Percentiles rank a stretch among this genome's conserved stretches.
Evolutionary conservation across 371 early-diverging fungal species (phyloP).

Genomic region (Apophysomyces sp.): DNA sequence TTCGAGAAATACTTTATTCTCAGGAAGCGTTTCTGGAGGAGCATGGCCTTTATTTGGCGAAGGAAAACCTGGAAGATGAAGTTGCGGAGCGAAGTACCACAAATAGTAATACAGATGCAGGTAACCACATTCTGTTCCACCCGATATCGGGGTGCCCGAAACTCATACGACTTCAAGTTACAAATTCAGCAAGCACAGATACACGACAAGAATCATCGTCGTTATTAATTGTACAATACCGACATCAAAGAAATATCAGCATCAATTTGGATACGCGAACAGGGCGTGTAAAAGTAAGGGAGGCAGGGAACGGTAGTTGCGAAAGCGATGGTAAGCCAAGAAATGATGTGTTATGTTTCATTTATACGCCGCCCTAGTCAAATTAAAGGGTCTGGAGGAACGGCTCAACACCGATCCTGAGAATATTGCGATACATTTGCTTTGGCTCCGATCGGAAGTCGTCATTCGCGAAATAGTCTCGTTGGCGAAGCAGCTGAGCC

Average conservation of each 20-base stretch:
- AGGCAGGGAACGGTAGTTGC: conserved; percentile 46
- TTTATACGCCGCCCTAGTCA: conserved; percentile 17
- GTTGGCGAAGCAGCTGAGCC: conserved; percentile 45
- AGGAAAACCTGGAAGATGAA: conserved; percentile 12
- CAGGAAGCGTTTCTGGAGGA: conserved; percentile 34
- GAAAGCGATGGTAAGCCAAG: conserved; percentile 54
- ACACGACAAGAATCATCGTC: conserved; percentile 1
- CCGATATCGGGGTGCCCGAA: not conserved
- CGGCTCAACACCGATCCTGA: conserved; percentile 41
- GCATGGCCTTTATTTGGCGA: conserved; percentile 29
- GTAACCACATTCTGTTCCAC: not conserved
- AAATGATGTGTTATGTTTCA: not conserved
- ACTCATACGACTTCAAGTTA: not conserved
- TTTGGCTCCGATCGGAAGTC: conserved; percentile 50
- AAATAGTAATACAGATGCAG: not conserved
- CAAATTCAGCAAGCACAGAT: not conserved
- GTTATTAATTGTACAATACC: conserved; percentile 48
- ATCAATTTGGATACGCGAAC: conserved; percentile 56
- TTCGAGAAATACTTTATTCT: conserved; percentile 35
- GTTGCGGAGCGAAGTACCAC: not conserved
- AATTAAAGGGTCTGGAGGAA: conserved; percentile 40
- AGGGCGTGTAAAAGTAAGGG: conserved; percentile 53
- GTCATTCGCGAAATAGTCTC: conserved; percentile 50
- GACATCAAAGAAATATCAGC: conserved; percentile 54
- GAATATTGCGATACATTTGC: conserved; percentile 35